Base-by-base conservation (phyloP, 768 basidiomycete species). In the Termitomyces sp. region DNA sequence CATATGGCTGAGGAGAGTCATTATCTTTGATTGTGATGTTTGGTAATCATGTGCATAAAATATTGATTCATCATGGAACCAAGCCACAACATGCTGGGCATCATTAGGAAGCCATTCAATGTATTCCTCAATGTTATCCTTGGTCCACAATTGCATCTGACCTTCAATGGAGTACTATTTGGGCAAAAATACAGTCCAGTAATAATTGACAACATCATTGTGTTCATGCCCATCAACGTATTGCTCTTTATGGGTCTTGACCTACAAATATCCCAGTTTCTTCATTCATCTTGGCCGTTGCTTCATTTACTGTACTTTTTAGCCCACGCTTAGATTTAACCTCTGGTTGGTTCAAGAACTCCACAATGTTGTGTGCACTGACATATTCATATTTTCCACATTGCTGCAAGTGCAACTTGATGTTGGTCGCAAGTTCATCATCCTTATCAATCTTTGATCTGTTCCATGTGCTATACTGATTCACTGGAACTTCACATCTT, bases 41-140 rank as follows among this genome's bases (percentile, higher is more conserved):
- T 59, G 46, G 0, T 64, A 57, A 59, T 75, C 71, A 63, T 75
- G 61, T 37, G 66, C 72, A 63, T 73, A 72, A 58, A 73, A 75
- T 5, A 62, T 73, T n/a, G 70, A 71, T 58, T 75, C 68, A 57
- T 72, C 65, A 57, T 72, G 67, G 35, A 49, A 62, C 65, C 64
- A 69, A 4, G 65, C 51, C 7, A 68, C n/a, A n/a, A n/a, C n/a
- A n/a, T n/a, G n/a, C 2, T 25, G 19, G 2, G 17, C 9, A 2
- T 9, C 49, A 25, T n/a, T 14, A 9, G n/a, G 25, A 14, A 40
- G 47, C 1, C 25, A 9, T 25, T 54, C 42, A 21, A 23, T 23
- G 6, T 29, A n/a, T 42, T 54, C 43, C 16, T 42, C 27, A 21
- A 40, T 21, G 58, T 66, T 42, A 60, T 12, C 66, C 57, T 58